These are phyloP conservation scores for Paecilomyces formosus DNA, from an alignment of 2,329 filamentous ascomycete genomes.

Conservation along the genomic window DNA sequence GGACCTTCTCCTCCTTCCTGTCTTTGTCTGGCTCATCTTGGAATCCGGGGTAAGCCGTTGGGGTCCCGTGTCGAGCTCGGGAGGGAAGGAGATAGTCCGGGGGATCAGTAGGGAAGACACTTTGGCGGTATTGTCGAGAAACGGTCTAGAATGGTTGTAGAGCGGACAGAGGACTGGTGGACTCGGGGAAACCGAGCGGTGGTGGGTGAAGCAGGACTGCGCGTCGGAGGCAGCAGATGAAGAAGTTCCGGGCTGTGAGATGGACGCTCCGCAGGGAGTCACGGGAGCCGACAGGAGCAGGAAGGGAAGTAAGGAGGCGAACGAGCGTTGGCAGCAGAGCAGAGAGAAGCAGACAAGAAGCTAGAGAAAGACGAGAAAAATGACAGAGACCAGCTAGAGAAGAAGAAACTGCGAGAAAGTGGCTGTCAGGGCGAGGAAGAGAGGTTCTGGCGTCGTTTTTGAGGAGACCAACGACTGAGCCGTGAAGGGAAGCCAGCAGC, in stretches of 20 bases:
- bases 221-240: not conserved
- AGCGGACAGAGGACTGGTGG: conserved; percentile 17
- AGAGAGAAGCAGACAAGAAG: not conserved
- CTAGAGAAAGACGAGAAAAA: not conserved
- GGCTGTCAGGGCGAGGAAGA: not conserved
- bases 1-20: conserved; percentile 79
- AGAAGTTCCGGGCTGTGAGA: not conserved
- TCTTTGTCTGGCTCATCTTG: conserved; percentile 56
- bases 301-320: not conserved
- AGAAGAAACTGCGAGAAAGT: not conserved
- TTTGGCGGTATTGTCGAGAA: conserved; percentile 71
- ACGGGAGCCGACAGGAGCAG: not conserved
- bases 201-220: not conserved
- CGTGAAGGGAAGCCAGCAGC: not conserved
- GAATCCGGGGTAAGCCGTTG: conserved; percentile 51
- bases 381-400: not conserved
- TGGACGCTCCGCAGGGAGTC: not conserved
- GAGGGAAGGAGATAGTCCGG: conserved; percentile 86
- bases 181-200: conserved; percentile 19
- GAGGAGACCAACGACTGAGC: not conserved
- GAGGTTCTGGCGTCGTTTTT: not conserved
- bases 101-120: conserved; percentile 88
- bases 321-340: not conserved
- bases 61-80: conserved; percentile 63
- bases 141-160: conserved; percentile 13